Evolutionary conservation across 177 flowering plant genomes (phyloP), one percentile per base, ranked within the genome.

Genomic region (Tripterygium wilfordii): DNA sequence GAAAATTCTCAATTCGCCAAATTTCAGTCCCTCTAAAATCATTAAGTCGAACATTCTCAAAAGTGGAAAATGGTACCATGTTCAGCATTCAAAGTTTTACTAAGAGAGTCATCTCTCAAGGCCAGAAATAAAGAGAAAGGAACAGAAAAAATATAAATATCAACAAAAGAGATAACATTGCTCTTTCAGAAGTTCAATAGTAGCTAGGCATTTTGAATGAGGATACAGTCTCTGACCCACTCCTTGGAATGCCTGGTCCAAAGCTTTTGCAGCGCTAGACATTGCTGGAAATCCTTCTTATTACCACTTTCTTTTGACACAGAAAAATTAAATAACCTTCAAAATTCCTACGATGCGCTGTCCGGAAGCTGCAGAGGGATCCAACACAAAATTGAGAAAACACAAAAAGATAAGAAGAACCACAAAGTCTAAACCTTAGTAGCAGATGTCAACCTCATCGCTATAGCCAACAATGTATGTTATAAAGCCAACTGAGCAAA

Each of bases 1-100:
- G 87, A 62, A 94, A 94, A 64, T 90, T 69, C 73, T 94, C 99
- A 49, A 94, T 87, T 49, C 99, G 65, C 99, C 99, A 94, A 16
- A 90, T 94, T 66, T 87, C 97, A 51, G 88, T 83, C 57, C 99
- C 99, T 49, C 99, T 94, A 55, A 23, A 46, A 35, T 48, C 48
- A 83, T 90, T 77, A 85, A 89, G 89, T 41, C 45, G 12, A 39
- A 36, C 60, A 53, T 12, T 2, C 36, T 33, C 4, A 16, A 44
- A 44, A 30, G 19, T 10, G 36, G 24, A 38, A 53, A 48, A 60
- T 36, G 41, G 28, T 10, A 43, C 42, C 18, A 30, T 19, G 17
- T 27, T 44, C 7, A 30, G 51, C 26, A 61, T n/a, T 22, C 14
- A 54, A 47, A 17, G 36, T 25, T 37, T 28, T 18, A 33, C 26